Conservation (phyloP, 768 basidiomycete genomes). For the Mycena maculata region DNA sequence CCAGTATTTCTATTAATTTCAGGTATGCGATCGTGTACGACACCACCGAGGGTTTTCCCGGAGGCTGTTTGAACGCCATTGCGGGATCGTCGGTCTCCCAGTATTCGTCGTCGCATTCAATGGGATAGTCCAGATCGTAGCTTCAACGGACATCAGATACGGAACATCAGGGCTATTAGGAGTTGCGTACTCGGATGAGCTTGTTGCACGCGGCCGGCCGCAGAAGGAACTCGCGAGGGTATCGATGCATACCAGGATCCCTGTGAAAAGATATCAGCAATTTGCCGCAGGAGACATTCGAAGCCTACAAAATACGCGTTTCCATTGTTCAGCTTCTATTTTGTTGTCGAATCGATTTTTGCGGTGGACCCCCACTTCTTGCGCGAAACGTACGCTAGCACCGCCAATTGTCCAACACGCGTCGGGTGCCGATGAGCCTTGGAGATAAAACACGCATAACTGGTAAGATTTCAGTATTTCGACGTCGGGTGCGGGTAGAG, state of each 20-base stretch:
- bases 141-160: constrained; percentile 46
- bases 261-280: constrained; percentile 11
- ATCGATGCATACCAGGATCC: constrained; percentile 38
- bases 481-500: neutral
- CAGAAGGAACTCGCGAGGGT: constrained; percentile 50
- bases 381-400: constrained; percentile 66
- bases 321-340: constrained; percentile 64
- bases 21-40: constrained; percentile 63
- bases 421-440: constrained; percentile 57
- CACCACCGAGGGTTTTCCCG: constrained; percentile 63
- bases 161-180: neutral
- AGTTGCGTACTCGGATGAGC: constrained; percentile 64
- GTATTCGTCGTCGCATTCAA: constrained; percentile 65
- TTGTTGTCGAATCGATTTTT: constrained; percentile 44
- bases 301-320: constrained; percentile 59
- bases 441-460: constrained; percentile 54
- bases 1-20: constrained; percentile 72
- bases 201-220: constrained; percentile 69
- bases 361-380: constrained; percentile 69
- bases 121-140: constrained; percentile 73
- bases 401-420: constrained; percentile 66
- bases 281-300: too few relatives aligned
- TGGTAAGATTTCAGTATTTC: constrained; percentile 29
- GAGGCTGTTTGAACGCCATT: constrained; percentile 71
- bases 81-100: constrained; percentile 59